Percentiles rank a stretch among this genome's conserved stretches.
Evolutionary conservation across 139 green algal genomes (phyloP).

Genomic region (Diplosphaera chodatii): DNA sequence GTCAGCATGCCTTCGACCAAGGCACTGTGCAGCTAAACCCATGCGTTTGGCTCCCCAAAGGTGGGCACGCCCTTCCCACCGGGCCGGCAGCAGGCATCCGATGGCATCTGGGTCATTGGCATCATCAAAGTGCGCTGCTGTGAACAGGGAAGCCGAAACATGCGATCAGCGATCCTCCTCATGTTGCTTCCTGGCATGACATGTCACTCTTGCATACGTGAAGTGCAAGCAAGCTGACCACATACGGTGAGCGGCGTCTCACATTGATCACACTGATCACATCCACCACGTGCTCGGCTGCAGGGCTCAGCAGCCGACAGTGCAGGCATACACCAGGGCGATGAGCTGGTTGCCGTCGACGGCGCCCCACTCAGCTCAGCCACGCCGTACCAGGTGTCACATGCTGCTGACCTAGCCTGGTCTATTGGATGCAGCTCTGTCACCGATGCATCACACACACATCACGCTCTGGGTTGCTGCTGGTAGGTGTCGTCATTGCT

Average conservation of each 20-base stretch:
- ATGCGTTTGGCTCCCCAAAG: not conserved
- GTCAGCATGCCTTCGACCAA: too few relatives aligned
- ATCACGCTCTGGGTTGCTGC: too few relatives aligned
- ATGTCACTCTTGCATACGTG: too few relatives aligned
- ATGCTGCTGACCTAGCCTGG: too few relatives aligned
- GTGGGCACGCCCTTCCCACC: not conserved
- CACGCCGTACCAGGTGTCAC: conserved; percentile 58
- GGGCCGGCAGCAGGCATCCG: not conserved
- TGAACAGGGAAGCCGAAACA: too few relatives aligned
- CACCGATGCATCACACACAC: not conserved
- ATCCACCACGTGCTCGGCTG: too few relatives aligned
- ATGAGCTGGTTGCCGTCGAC: conserved; percentile 79
- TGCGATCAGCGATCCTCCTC: too few relatives aligned
- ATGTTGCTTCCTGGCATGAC: too few relatives aligned
- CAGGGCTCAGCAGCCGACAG: conserved; percentile 52
- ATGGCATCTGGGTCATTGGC: conserved; percentile 76
- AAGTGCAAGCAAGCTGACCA: too few relatives aligned
- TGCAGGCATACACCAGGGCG: conserved; percentile 74
- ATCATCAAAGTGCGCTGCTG: conserved; percentile 52
- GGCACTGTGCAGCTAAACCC: too few relatives aligned
- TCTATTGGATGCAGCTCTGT: not conserved
- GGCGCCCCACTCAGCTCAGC: conserved; percentile 27
- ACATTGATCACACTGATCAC: too few relatives aligned
- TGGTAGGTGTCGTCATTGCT: not conserved
- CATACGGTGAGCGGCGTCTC: too few relatives aligned